Evolutionary conservation across 2,329 filamentous ascomycete species (phyloP).

Genomic region (Elsinoe fawcettii): DNA sequence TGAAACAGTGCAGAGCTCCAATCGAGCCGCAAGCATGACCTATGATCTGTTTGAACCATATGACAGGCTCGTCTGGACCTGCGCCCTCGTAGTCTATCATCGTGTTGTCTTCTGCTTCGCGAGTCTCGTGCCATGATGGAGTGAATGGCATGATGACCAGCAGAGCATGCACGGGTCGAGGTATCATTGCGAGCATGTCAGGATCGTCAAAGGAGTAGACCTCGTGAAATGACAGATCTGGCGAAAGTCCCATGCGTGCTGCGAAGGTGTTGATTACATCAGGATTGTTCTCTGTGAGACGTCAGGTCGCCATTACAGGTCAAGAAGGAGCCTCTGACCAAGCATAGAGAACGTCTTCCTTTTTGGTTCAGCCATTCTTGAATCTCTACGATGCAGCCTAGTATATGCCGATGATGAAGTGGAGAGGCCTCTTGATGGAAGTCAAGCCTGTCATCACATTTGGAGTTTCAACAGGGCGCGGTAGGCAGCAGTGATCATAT

Average conservation of each 20-base stretch:
- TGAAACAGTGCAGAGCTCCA: conserved; percentile 46
- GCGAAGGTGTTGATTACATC: conserved; percentile 45
- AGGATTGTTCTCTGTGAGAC: conserved; percentile 46
- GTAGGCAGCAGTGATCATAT: too few species aligned
- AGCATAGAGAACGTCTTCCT: conserved; percentile 11
- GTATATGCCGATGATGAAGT: background rate
- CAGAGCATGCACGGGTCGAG: conserved; percentile 47
- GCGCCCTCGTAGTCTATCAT: conserved; percentile 38
- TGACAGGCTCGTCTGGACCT: conserved; percentile 44
- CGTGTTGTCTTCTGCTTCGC: conserved; percentile 36
- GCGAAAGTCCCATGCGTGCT: conserved; percentile 42
- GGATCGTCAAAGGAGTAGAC: conserved; percentile 46
- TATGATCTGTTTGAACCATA: conserved; percentile 55
- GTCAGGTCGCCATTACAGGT: background rate
- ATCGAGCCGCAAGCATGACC: conserved; percentile 53
- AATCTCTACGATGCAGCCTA: background rate
- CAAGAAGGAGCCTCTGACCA: background rate
- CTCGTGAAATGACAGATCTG: conserved; percentile 45
- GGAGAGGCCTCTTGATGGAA: background rate
- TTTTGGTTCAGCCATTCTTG: background rate
- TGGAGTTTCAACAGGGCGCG: too few species aligned
- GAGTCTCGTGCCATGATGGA: conserved; percentile 34
- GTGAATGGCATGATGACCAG: conserved; percentile 45
- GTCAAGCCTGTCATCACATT: too few species aligned
- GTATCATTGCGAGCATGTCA: conserved; percentile 43